Evolutionary conservation across 2,329 filamentous ascomycete genomes (phyloP), one percentile per base, ranked within the genome.

Genomic region (Chaetomium strumarium): DNA sequence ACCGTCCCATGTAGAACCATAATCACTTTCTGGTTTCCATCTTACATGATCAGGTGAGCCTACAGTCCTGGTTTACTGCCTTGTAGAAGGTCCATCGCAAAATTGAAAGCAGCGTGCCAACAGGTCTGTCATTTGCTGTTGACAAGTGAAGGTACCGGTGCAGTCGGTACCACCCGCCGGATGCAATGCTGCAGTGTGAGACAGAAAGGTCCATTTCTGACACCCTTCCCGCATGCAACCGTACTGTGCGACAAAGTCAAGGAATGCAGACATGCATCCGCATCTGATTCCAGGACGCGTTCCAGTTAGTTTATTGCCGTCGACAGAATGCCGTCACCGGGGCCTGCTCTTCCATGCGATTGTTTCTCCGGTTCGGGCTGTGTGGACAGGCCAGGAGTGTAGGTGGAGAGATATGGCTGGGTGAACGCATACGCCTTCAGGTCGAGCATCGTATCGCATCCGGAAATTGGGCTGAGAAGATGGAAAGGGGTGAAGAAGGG

Each of bases 81-180:
- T 14, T n/a, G 13, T 39, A 33, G 40, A 50, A 50, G 48, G 48
- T 44, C 40, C 48, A 44, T 19, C 11, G 24, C 49, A 36, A 38
- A 37, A 38, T 12, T 12, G 36, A 11, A 36, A 8, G 17, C 33
- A 13, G 31, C 9, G 45, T n/a, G 20, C 20, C 13, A 39, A 30
- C 7, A 17, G n/a, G 16, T 39, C 34, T 30, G 29, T 20, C 14
- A 8, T n/a, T 24, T 17, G 34, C 2, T 17, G 45, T 31, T 10
- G 14, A 31, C 6, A 29, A 24, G 29, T 14, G 17, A 37, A 34
- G 33, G 3, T n/a, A 49, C 46, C 38, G 46, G 16, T 49, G 47
- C 43, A 43, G 31, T 34, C 29, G 46, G 37, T 40, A 41, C 46
- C 46, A 48, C 30, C 24, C 16, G 16, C 29, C 1, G 19, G 38